Base-by-base conservation (phyloP, 1,139 yeast genomes). In the Ogataea hybrid region DNA sequence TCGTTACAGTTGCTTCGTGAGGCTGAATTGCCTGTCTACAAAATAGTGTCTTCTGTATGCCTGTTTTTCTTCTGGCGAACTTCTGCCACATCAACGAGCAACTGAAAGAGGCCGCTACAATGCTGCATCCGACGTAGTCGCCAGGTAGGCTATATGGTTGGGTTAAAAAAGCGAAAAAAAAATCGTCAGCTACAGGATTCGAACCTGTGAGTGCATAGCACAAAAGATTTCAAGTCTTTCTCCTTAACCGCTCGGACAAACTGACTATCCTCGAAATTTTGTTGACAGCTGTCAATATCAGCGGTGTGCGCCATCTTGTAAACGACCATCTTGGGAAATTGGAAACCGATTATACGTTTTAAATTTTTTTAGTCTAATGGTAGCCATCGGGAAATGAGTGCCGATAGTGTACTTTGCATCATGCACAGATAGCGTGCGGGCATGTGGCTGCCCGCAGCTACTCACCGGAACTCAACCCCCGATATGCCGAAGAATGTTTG, bases 241-340 rank as follows among this genome's bases (percentile, higher is more conserved):
- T 58, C 63, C 64, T 59, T 59, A 61, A 59, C 64, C 64, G 55
- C 64, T 59, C 63, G 64, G 63, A 59, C 64, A 59, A 54, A 56
- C 59, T 54, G 58, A 54, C 58, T 22, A 36, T 25, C 35, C 32
- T 27, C 39, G 18, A 12, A 22, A 20, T 6, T 27, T 35, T 20
- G 34, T 14, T 12, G 12, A 8, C 6, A 10, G 30, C 27, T 10
- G 22, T 25, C 9, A 10, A 31, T 6, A 31, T 20, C 32, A 12
- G 17, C 17, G 15, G 30, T 12, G 16, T 14, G 15, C 2, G 30
- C 11, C 7, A 17, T 5, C 2, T 17, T 6, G 18, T 17, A 6
- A 6, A 17, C 14, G 14, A 15, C 16, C 16, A 3, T 15, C 2
- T 14, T 14, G 14, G 14, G 14, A 14, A 14, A 14, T 14, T 14